Evolutionary conservation across 768 basidiomycete genomes (phyloP).

Genomic region (Mycena amicta): DNA sequence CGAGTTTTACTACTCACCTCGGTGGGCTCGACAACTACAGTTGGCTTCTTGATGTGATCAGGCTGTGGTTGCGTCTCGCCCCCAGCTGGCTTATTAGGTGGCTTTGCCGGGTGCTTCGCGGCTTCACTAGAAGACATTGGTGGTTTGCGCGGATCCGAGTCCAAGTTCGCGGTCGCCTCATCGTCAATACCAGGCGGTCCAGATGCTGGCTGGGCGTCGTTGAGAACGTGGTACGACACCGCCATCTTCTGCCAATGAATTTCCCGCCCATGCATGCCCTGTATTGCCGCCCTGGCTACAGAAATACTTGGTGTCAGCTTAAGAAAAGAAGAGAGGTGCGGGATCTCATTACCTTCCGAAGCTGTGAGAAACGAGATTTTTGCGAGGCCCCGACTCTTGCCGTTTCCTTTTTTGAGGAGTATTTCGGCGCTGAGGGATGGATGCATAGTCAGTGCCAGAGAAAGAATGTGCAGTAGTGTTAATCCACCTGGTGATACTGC

Average conservation of each 20-base stretch:
- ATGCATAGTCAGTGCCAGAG: too few species aligned
- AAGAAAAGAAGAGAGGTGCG: too few species aligned
- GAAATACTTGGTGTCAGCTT: too few species aligned
- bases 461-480: too few species aligned
- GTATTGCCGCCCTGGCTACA: background rate
- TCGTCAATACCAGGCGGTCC: too few species aligned
- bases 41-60: background rate
- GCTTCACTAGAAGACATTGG: too few species aligned
- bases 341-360: background rate
- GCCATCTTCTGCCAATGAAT: background rate
- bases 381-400: background rate
- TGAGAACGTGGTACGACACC: background rate
- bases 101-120: too few species aligned
- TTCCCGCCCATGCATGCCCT: background rate
- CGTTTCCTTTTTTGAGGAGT: background rate
- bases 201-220: background rate
- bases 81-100: too few species aligned
- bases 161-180: background rate
- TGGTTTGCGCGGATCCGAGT: too few species aligned
- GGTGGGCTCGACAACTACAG: background rate
- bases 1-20: background rate
- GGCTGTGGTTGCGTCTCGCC: too few species aligned
- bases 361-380: background rate
- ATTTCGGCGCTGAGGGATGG: background rate
- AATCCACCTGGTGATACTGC: background rate